These are phyloP conservation scores for Coniochaeta hoffmannii DNA, from an alignment of 2,329 filamentous ascomycete genomes.

Conservation along the genomic window DNA sequence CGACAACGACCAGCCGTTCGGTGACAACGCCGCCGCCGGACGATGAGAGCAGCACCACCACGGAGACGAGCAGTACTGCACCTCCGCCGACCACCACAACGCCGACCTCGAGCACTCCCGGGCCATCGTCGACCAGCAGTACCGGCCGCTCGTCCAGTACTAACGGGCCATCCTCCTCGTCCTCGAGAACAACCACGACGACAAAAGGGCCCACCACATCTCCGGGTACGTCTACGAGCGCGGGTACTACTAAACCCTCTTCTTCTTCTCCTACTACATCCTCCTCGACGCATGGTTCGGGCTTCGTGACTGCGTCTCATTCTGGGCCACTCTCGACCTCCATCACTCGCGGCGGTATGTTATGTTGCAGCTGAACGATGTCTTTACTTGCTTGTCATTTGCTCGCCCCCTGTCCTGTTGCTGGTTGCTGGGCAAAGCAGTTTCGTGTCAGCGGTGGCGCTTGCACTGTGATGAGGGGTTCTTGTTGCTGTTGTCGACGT, in stretches of 20 bases:
- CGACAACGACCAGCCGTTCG: constrained; percentile 13
- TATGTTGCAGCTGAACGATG: constrained; percentile 1
- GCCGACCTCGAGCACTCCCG: neutral
- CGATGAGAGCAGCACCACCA: constrained; percentile 7
- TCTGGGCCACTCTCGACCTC: constrained; percentile 1
- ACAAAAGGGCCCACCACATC: constrained; percentile 9
- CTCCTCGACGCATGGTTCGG: constrained; percentile 1
- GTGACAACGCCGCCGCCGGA: constrained; percentile 14
- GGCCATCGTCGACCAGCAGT: neutral
- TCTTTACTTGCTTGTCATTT: neutral
- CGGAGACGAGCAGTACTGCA: constrained; percentile 1
- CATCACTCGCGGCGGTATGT: constrained; percentile 1
- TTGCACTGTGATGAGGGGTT: neutral
- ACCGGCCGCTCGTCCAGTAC: neutral
- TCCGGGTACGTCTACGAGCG: constrained; percentile 22
- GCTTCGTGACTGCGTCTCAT: constrained; percentile 2
- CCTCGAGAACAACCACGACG: constrained; percentile 2
- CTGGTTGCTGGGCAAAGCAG: no score
- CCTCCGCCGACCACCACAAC: neutral
- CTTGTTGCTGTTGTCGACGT: neutral
- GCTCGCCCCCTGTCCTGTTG: neutral
- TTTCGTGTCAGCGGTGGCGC: neutral
- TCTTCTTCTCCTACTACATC: constrained; percentile 13
- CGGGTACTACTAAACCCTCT: constrained; percentile 11
- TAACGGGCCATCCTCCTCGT: neutral